Evolutionary conservation across 2,329 filamentous ascomycete species (phyloP), one percentile per base, ranked within the genome.

Genomic region (Colletotrichum camelliae): DNA sequence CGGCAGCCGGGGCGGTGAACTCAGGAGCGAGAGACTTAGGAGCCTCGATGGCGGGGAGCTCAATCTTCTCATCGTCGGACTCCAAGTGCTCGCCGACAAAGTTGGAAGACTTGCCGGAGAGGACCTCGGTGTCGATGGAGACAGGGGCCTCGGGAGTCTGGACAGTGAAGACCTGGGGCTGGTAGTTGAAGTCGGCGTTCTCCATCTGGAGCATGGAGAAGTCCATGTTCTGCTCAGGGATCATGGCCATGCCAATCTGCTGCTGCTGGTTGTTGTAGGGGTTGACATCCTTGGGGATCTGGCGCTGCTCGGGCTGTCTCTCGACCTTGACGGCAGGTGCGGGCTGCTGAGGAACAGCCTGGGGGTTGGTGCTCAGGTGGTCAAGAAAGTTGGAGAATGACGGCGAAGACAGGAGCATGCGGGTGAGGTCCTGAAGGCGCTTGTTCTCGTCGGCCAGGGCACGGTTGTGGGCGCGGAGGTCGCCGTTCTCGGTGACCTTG

Each of bases 381-480:
- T 94, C 92, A 60, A 98, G 89, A 82, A 95, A 96, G 86, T 91
- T 94, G 78, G 91, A 95, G 85, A 98, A 98, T 8, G 95, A 94
- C 16, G 95, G 91, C 8, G 95, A 96, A 7, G 92, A 92, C 21
- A 96, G 89, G 33, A 96, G 92, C 91, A 95, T 95, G 83, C 93
- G 93, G n/a, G 93, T 95, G 21, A 96, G 88, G 79, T 95, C 93
- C 10, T 91, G 92, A 68, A 96, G 88, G 64, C 95, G 94, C 82
- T 93, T 93, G 86, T 98, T 98, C 88, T 98, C 96, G 62, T 97
- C 95, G 79, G 92, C 87, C 21, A 99, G 90, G 48, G 94, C 93
- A 65, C 92, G 91, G 88, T 98, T 98, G 85, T 97, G 93, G 43
- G 90, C 86, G 77, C 94, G 94, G 39, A 98, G 90, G 61, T 96